Conservation (phyloP, 768 basidiomycete genomes). For the Naganishia antarctica region DNA sequence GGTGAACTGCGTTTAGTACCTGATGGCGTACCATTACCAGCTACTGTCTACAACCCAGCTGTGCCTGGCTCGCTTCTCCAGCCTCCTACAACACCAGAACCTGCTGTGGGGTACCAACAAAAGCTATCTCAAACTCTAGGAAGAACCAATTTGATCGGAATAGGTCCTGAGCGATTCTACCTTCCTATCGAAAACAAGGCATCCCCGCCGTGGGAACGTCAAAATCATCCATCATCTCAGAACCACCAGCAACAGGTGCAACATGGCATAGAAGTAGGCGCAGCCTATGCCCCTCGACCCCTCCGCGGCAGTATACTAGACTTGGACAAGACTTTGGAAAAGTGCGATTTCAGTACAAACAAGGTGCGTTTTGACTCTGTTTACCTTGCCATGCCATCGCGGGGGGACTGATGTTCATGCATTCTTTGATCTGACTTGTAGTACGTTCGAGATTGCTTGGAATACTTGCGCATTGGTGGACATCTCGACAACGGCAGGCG, state of each 20-base stretch:
- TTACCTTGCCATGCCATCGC: background rate
- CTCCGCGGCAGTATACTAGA: constrained; percentile 78
- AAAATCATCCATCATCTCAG: constrained; percentile 8
- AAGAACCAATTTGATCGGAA: constrained; percentile 60
- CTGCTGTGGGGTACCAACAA: constrained; percentile 39
- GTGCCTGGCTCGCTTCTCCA: constrained; percentile 42
- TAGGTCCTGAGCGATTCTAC: constrained; percentile 73
- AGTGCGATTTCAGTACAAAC: constrained; percentile 80
- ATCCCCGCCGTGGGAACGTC: constrained; percentile 50
- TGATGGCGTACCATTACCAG: constrained; percentile 38
- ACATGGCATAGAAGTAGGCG: constrained; percentile 8
- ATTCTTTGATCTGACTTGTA: constrained; percentile 45
- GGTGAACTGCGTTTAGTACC: constrained; percentile 34
- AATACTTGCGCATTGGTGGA: constrained; percentile 83
- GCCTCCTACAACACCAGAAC: constrained; percentile 27
- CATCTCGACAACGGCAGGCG: constrained; percentile 77
- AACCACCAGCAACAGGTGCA: constrained; percentile 15
- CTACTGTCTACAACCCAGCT: constrained; percentile 43
- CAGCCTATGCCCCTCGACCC: constrained; percentile 83
- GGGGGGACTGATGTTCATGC: background rate
- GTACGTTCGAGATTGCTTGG: constrained; percentile 97
- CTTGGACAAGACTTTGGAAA: constrained; percentile 82
- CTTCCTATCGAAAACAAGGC: constrained; percentile 59
- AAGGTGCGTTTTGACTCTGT: constrained; percentile 37
- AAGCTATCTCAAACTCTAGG: constrained; percentile 44